These are phyloP conservation scores for Hypomontagnella submonticulosa DNA, from an alignment of 495 filamentous ascomycete species.

Conservation along the genomic window DNA sequence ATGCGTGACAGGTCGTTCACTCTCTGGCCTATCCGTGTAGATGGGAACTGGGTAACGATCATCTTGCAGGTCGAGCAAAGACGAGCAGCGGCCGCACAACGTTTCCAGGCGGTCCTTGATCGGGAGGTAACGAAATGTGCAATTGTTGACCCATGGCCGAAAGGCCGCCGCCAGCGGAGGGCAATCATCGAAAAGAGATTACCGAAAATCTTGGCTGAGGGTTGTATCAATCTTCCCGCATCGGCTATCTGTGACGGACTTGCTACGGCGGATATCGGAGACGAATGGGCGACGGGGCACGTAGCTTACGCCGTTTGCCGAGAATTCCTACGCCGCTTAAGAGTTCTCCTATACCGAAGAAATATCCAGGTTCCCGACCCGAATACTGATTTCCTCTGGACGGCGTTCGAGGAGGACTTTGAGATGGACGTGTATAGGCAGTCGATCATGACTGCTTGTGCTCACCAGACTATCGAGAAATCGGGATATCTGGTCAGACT, in stretches of 20 bases:
- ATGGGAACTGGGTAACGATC: conserved; percentile 34
- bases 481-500: conserved; percentile 37
- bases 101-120: background rate
- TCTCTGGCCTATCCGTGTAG: conserved; percentile 26
- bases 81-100: no score
- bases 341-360: conserved; percentile 21
- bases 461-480: conserved; percentile 41
- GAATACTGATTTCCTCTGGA: conserved; percentile 27
- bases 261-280: background rate
- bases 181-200: conserved; percentile 18
- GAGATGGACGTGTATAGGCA: conserved; percentile 41
- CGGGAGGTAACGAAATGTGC: conserved; percentile 24
- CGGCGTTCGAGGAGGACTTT: conserved; percentile 35
- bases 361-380: background rate
- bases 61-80: conserved; percentile 14
- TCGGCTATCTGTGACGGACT: background rate
- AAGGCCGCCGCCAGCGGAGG: conserved; percentile 7
- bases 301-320: conserved; percentile 39
- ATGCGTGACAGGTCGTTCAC: conserved; percentile 36
- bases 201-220: conserved; percentile 22
- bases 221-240: conserved; percentile 24
- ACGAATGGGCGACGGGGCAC: conserved; percentile 34
- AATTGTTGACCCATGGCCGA: conserved; percentile 36
- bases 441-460: conserved; percentile 37
- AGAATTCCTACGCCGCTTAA: conserved; percentile 44